phyloP scores from a whole-genome alignment of 495 filamentous ascomycete genomes.

The Trichocladium uniseriatum region DNA sequence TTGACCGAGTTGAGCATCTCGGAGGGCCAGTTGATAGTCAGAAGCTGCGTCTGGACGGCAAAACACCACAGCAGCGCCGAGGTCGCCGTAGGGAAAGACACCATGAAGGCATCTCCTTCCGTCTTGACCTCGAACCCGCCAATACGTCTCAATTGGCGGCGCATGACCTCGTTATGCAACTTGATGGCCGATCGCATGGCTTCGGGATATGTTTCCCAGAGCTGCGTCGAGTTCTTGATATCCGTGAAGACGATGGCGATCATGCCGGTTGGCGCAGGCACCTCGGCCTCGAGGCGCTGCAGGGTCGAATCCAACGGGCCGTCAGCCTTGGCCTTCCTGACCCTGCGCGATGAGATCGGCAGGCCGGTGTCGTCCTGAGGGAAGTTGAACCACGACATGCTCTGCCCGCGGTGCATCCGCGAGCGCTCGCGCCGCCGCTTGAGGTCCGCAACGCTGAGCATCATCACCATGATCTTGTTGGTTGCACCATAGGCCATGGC shows the following conservation, averaged over 20 bases:
- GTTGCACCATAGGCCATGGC: conserved; percentile 90
- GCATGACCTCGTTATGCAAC: conserved; percentile 91
- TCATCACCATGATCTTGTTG: conserved; percentile 97
- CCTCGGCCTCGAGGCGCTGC: conserved; percentile 73
- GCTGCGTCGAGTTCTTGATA: conserved; percentile 93
- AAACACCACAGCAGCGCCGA: conserved; percentile 93
- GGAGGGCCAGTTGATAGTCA: conserved; percentile 84
- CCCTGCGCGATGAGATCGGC: conserved; percentile 46
- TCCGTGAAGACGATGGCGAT: conserved; percentile 95
- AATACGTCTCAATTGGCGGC: conserved; percentile 82
- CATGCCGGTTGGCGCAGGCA: conserved; percentile 81
- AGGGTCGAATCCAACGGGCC: conserved; percentile 68
- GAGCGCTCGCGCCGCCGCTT: conserved; percentile 67
- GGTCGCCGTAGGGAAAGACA: conserved; percentile 91
- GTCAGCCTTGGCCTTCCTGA: conserved; percentile 58
- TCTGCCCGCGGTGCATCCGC: conserved; percentile 58
- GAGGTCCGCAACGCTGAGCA: conserved; percentile 82
- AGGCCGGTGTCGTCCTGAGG: conserved; percentile 57
- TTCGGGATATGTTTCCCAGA: conserved; percentile 94
- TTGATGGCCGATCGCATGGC: conserved; percentile 95
- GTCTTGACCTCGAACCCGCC: conserved; percentile 99
- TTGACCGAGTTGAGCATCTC: conserved; percentile 83
- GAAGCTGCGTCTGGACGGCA: conserved; percentile 76
- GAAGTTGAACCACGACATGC: conserved; percentile 68
- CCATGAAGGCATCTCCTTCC: conserved; percentile 99